Percentiles rank a stretch among this genome's conserved stretches.
Conservation (phyloP, 495 filamentous ascomycete genomes). For the Hypoxylon fragiforme region DNA sequence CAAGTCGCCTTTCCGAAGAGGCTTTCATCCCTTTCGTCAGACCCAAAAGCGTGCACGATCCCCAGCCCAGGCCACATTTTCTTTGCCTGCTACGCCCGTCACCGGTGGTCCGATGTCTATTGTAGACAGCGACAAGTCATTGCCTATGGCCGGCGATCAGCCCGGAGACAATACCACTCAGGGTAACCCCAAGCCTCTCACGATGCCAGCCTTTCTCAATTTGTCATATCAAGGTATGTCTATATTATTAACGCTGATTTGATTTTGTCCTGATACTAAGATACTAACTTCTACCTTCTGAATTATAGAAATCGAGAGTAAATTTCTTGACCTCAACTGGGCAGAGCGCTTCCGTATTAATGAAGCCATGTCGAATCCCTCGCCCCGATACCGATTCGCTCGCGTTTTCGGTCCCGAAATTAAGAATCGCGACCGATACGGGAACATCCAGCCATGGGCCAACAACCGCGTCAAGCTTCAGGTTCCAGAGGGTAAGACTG, state of each 20-base stretch:
- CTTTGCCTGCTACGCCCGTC: slow-evolving; percentile 34
- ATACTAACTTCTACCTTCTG: slow-evolving; percentile 13
- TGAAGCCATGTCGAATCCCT: slow-evolving; percentile 47
- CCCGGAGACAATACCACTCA: not conserved
- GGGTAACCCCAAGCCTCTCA: slow-evolving; percentile 21
- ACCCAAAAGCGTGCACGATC: slow-evolving; percentile 48
- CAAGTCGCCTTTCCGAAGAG: slow-evolving; percentile 35
- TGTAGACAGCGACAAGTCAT: slow-evolving; percentile 34
- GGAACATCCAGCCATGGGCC: slow-evolving; percentile 83
- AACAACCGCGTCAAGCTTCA: slow-evolving; percentile 82
- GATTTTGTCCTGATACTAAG: not conserved
- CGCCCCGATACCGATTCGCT: slow-evolving; percentile 58
- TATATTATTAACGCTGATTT: not conserved
- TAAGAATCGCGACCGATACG: slow-evolving; percentile 72
- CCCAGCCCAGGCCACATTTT: slow-evolving; percentile 40
- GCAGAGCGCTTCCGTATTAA: slow-evolving; percentile 60
- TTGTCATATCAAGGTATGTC: slow-evolving; percentile 39
- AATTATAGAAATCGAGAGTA: slow-evolving; percentile 50
- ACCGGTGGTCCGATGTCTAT: slow-evolving; percentile 22
- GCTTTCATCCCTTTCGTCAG: slow-evolving; percentile 26
- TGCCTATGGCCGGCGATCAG: slow-evolving; percentile 33
- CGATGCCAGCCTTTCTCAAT: slow-evolving; percentile 51
- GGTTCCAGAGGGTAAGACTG: slow-evolving; percentile 75
- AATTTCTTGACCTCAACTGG: slow-evolving; percentile 66
- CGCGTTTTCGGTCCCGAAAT: slow-evolving; percentile 54